Percentiles rank a stretch among this genome's conserved stretches.
phyloP scores from a whole-genome alignment of 2,329 filamentous ascomycete species.

The Emericellopsis atlantica region DNA sequence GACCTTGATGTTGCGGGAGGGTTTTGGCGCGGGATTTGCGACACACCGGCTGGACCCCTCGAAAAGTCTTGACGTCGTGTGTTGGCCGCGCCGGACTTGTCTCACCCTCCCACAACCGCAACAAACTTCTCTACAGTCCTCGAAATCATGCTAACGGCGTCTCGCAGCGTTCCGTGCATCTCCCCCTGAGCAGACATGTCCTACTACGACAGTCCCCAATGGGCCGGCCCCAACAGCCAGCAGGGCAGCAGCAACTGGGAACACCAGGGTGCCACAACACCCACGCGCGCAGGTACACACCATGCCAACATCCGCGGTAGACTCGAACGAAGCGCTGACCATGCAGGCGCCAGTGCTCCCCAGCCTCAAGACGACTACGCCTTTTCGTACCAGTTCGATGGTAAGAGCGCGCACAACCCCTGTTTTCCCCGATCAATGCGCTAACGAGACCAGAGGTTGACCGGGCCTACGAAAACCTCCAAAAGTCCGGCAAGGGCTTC shows the following conservation, averaged over 20 bases:
- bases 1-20: neutral
- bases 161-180: neutral
- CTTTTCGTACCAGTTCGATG: constrained; percentile 81
- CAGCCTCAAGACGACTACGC: constrained; percentile 66
- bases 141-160: neutral
- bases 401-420: constrained; percentile 37
- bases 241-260: constrained; percentile 28
- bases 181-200: constrained; percentile 17
- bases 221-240: constrained; percentile 16
- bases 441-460: constrained; percentile 65
- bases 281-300: constrained; percentile 24
- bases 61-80: neutral
- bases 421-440: neutral
- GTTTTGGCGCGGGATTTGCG: neutral
- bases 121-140: neutral
- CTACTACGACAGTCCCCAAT: constrained; percentile 30
- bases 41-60: neutral
- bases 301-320: neutral
- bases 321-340: constrained; percentile 5
- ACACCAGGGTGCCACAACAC: constrained; percentile 27
- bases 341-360: constrained; percentile 60
- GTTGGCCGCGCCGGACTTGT: neutral
- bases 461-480: constrained; percentile 84
- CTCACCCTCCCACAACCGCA: neutral
- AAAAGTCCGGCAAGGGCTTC: constrained; percentile 94